These are phyloP conservation scores for Pestalotiopsis sp. DNA, from an alignment of 2,329 filamentous ascomycete genomes.

Conservation along the genomic window DNA sequence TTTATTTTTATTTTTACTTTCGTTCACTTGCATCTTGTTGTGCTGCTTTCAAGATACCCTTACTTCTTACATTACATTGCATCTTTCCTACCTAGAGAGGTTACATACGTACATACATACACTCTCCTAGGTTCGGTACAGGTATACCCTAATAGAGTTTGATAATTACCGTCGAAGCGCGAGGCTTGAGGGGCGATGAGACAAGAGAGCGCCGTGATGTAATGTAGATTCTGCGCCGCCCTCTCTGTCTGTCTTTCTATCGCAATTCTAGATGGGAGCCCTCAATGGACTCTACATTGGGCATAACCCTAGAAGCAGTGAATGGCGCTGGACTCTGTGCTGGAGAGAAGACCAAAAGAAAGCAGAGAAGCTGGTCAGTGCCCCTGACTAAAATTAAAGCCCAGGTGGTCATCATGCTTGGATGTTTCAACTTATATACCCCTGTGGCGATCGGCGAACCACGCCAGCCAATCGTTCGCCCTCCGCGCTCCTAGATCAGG, in stretches of 20 bases:
- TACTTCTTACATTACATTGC: background rate
- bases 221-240: background rate
- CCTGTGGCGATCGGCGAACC: background rate
- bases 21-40: background rate
- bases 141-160: background rate
- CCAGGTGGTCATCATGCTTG: background rate
- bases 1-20: background rate
- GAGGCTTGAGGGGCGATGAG: background rate
- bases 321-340: background rate
- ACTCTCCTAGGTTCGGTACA: background rate
- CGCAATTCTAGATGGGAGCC: no score
- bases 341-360: background rate
- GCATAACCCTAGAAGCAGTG: no score
- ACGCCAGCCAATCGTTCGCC: slow-evolving; percentile 1
- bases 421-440: slow-evolving; percentile 8
- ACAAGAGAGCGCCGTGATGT: background rate
- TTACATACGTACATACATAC: background rate
- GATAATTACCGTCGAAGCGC: background rate
- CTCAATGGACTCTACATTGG: no score
- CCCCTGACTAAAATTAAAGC: slow-evolving; percentile 12
- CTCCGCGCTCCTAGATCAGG: background rate
- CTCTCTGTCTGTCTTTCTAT: background rate
- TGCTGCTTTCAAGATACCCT: background rate
- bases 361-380: background rate
- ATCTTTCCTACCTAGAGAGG: background rate